Base-by-base conservation (phyloP, 306 rosid genomes). In the Luffa aegyptiaca region DNA sequence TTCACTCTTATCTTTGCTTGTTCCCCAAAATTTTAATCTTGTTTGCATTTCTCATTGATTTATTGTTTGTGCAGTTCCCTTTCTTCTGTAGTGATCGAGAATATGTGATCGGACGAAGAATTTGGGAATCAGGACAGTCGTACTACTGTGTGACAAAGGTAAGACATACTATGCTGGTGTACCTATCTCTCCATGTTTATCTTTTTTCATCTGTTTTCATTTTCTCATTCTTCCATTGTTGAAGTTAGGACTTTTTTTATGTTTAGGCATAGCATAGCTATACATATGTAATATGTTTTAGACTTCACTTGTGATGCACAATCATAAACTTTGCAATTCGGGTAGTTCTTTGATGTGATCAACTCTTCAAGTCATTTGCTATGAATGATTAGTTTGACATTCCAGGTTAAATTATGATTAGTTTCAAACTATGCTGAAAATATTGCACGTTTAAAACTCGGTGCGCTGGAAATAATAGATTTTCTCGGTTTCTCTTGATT, bases 61-160 rank as follows among this genome's bases (percentile, higher is more conserved):
- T 73, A 45, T 45, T 78, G 59, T 31, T 77, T 81, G 81, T 17
- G 44, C 92, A 89, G 92, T 89, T 89, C 81, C 92, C 92, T 55
- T 89, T 89, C 86, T 89, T 89, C 65, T 89, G 92, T 66, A 89
- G 90, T 37, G 89, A 89, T 78, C 81, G 92, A 72, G 92, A 89
- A 51, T 89, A 89, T 57, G 59, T 85, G 82, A 89, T 89, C 16
- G 90, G 92, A 13, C 89, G 92, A 8, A 88, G 92, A 80, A 89
- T 89, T 75, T 89, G 92, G 92, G 84, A 89, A 82, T 85, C 86
- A 0, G 92, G 89, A 45, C 75, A 81, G 66, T 55, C 89, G 0
- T 87, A 83, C 77, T 89, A 89, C 63, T 89, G 92, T 44, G 88
- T 89, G 39, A 89, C 92, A 3, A 87, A 89, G 90, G 92, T 89